A percentile compares a stretch with the other conserved stretches of the same genome.
These are phyloP conservation scores for Extremus antarcticus DNA, from an alignment of 495 filamentous ascomycete species.

Conservation along the genomic window DNA sequence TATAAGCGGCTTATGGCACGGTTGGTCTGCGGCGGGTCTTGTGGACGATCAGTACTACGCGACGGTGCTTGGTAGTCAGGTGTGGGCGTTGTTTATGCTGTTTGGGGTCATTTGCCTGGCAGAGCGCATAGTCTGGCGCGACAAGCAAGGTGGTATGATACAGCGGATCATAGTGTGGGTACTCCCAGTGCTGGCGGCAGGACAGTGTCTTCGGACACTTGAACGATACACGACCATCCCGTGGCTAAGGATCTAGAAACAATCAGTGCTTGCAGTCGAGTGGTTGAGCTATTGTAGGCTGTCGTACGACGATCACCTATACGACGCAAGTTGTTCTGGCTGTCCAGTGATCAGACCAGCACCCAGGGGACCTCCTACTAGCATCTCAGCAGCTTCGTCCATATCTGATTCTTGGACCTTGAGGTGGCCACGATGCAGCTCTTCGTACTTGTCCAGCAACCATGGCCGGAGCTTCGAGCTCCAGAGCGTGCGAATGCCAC, in stretches of 20 bases:
- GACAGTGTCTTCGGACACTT: conserved; percentile 5
- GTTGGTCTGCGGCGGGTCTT: neutral
- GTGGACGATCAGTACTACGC: neutral
- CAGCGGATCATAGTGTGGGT: conserved; percentile 1
- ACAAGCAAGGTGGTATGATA: conserved; percentile 3
- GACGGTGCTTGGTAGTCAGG: neutral
- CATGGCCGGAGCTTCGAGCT: neutral
- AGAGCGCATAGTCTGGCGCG: conserved; percentile 1
- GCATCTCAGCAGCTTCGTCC: neutral
- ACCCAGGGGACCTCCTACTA: neutral
- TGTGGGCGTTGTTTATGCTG: conserved; percentile 8
- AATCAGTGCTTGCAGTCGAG: too few species aligned
- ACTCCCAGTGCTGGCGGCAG: neutral
- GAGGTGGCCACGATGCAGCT: neutral
- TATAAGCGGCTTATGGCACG: conserved; percentile 13
- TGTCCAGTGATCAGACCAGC: neutral
- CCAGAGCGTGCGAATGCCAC: neutral
- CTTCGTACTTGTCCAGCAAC: neutral
- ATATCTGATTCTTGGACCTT: neutral
- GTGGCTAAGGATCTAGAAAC: neutral
- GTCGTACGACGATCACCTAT: too few species aligned
- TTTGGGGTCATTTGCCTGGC: neutral
- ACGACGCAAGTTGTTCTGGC: too few species aligned
- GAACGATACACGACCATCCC: neutral
- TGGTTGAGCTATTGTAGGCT: too few species aligned